These are phyloP conservation scores for Suhomyces maxii DNA, from an alignment of 1,139 yeast species.

Conservation along the genomic window DNA sequence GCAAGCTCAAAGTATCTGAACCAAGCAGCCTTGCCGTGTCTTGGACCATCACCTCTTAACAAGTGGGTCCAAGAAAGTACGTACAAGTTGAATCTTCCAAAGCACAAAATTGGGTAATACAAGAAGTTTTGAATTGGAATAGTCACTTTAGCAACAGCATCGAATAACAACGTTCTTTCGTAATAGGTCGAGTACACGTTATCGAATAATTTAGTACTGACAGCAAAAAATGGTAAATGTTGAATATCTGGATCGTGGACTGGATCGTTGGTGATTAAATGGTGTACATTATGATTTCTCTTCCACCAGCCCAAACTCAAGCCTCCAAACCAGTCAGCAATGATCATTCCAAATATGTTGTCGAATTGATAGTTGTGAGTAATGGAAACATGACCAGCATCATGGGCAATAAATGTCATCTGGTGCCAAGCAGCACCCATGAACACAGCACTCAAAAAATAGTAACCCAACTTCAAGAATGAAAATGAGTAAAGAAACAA, in stretches of 20 bases:
- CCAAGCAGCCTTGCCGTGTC: slow-evolving; percentile 83
- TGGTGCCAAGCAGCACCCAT: slow-evolving; percentile 90
- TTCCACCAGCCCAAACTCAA: slow-evolving; percentile 95
- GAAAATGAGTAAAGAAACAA: slow-evolving; percentile 53
- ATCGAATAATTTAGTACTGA: slow-evolving; percentile 67
- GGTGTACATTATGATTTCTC: slow-evolving; percentile 88
- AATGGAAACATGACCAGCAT: slow-evolving; percentile 83
- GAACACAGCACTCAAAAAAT: slow-evolving; percentile 57
- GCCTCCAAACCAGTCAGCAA: slow-evolving; percentile 86
- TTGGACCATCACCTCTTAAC: slow-evolving; percentile 72
- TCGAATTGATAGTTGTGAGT: slow-evolving; percentile 82
- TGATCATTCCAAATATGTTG: slow-evolving; percentile 66
- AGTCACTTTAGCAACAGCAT: slow-evolving; percentile 56
- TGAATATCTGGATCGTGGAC: slow-evolving; percentile 94
- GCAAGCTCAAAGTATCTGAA: slow-evolving; percentile 72
- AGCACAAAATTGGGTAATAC: slow-evolving; percentile 76
- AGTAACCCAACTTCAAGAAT: slow-evolving; percentile 47
- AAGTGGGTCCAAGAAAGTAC: slow-evolving; percentile 79
- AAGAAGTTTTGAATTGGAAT: slow-evolving; percentile 67
- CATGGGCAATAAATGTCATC: slow-evolving; percentile 83
- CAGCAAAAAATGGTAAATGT: slow-evolving; percentile 89
- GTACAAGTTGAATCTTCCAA: slow-evolving; percentile 85
- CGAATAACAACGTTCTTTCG: slow-evolving; percentile 65
- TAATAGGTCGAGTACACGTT: slow-evolving; percentile 79
- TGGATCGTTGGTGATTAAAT: slow-evolving; percentile 84